Evolutionary conservation across 768 basidiomycete species (phyloP).

Genomic region (Amyloporia xantha): DNA sequence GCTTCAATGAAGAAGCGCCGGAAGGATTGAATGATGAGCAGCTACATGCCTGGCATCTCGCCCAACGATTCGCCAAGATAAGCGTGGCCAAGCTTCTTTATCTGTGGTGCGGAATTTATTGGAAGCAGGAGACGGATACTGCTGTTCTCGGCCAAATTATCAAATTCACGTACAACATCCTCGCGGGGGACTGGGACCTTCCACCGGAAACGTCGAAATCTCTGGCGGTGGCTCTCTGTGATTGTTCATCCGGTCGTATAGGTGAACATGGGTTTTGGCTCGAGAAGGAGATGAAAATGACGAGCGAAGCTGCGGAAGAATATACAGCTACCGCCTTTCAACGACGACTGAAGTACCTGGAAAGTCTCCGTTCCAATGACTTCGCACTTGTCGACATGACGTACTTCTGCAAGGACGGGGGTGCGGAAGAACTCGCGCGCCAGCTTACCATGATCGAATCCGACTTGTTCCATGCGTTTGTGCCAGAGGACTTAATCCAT

Average conservation of each 20-base stretch:
- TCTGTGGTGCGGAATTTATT: conserved; percentile 68
- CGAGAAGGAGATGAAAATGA: not conserved
- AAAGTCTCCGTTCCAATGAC: no score
- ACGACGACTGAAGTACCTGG: no score
- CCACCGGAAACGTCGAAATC: not conserved
- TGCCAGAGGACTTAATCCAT: conserved; percentile 29
- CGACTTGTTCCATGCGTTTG: conserved; percentile 33
- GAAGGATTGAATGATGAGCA: conserved; percentile 17
- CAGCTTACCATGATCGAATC: conserved; percentile 45
- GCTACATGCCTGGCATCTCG: conserved; percentile 13
- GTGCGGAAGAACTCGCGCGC: conserved; percentile 37
- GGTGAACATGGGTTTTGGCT: not conserved
- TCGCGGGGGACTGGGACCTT: conserved; percentile 1
- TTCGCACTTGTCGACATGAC: conserved; percentile 20
- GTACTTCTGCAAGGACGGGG: conserved; percentile 29
- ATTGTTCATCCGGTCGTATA: not conserved
- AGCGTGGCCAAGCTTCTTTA: conserved; percentile 56
- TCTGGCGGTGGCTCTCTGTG: not conserved
- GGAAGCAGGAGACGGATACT: conserved; percentile 32
- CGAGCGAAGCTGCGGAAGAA: not conserved
- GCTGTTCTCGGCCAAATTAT: not conserved
- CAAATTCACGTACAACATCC: not conserved
- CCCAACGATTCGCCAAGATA: conserved; percentile 36
- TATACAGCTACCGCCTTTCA: not conserved
- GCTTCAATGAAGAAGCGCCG: conserved; percentile 40